Conservation (phyloP, 1,139 yeast genomes). For the Yamadazyma conglobata region DNA sequence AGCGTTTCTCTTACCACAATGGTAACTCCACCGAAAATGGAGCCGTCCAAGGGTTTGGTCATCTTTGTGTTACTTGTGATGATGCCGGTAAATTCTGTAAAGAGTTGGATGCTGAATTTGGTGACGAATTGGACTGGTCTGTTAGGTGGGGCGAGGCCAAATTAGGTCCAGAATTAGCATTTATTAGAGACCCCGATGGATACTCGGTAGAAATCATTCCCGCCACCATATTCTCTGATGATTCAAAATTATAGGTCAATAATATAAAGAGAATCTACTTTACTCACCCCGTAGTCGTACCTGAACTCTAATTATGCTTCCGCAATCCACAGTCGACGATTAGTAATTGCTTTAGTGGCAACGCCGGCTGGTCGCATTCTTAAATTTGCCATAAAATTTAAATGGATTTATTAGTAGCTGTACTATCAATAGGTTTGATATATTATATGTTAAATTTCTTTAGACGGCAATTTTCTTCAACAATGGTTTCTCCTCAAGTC, state of each 20-base stretch:
- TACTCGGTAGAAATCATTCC: slow-evolving; percentile 71
- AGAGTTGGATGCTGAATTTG: slow-evolving; percentile 42
- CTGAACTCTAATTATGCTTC: too few relatives aligned
- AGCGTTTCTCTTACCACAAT: slow-evolving; percentile 71
- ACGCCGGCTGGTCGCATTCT: too few relatives aligned
- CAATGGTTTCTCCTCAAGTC: slow-evolving; percentile 47
- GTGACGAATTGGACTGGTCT: slow-evolving; percentile 35
- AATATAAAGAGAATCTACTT: not conserved
- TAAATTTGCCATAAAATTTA: not conserved
- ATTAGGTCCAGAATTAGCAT: slow-evolving; percentile 46
- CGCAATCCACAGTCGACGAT: too few relatives aligned
- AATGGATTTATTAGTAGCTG: slow-evolving; percentile 1
- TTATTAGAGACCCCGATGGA: slow-evolving; percentile 89
- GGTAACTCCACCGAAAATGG: slow-evolving; percentile 62
- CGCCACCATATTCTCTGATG: slow-evolving; percentile 3
- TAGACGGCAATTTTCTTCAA: slow-evolving; percentile 8
- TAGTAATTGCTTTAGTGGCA: slow-evolving; percentile 2
- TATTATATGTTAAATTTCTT: slow-evolving; percentile 11
- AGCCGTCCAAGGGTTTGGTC: slow-evolving; percentile 80
- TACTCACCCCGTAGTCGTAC: too few relatives aligned
- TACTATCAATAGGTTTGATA: not conserved
- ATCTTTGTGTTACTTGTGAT: slow-evolving; percentile 70
- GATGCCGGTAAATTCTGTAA: slow-evolving; percentile 59
- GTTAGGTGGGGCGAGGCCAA: slow-evolving; percentile 55
- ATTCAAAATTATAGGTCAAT: slow-evolving; percentile 3